These are phyloP conservation scores for Candida sp. DNA, from an alignment of 1,139 yeast genomes.

Conservation along the genomic window DNA sequence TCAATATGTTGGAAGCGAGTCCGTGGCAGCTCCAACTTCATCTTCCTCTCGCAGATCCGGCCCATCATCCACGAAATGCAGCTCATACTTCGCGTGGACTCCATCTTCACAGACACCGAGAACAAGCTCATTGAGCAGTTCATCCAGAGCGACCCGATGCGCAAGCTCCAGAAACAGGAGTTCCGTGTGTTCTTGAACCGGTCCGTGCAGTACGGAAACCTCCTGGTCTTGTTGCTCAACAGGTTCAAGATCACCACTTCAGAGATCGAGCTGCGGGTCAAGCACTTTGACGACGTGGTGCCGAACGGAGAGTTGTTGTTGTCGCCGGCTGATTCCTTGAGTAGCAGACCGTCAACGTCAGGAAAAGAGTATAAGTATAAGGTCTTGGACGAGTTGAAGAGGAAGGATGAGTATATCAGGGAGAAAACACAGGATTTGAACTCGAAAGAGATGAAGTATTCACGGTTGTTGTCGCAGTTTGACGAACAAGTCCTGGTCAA, in stretches of 20 bases:
- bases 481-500: conserved; percentile 15
- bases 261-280: conserved; percentile 12
- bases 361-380: not conserved
- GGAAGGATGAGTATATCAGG: conserved; percentile 3
- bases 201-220: conserved; percentile 25
- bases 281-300: not conserved
- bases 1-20: conserved; percentile 32
- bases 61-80: conserved; percentile 33
- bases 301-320: not conserved
- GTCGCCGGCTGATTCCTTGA: not conserved
- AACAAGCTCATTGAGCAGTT: conserved; percentile 26
- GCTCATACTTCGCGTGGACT: conserved; percentile 20
- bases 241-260: conserved; percentile 23
- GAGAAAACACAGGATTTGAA: conserved; percentile 5
- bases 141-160: conserved; percentile 28
- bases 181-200: conserved; percentile 31
- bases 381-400: conserved; percentile 8
- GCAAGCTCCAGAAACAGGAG: conserved; percentile 31
- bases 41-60: conserved; percentile 31
- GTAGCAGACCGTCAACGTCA: not conserved
- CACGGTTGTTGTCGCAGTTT: conserved; percentile 2
- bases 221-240: conserved; percentile 28
- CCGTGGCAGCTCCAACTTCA: conserved; percentile 20
- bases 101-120: conserved; percentile 31
- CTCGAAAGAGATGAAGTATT: conserved; percentile 3